A percentile compares a stretch with the other conserved stretches of the same genome.
Evolutionary conservation across 805 yeast species (phyloP).

Genomic region (Pichia gijzeniarum): DNA sequence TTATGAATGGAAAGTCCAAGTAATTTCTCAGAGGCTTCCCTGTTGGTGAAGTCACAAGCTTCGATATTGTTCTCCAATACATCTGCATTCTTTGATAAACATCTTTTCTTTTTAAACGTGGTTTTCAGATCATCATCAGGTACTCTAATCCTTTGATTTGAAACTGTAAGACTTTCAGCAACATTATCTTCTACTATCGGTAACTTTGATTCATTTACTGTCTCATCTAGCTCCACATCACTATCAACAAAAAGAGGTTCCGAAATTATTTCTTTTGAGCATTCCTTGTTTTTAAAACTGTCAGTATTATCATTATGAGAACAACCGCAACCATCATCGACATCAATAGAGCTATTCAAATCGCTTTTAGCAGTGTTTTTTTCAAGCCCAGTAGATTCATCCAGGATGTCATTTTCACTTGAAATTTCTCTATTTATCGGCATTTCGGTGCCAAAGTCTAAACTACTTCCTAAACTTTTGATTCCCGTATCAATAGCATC

Average conservation of each 20-base stretch:
- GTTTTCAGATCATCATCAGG: not conserved
- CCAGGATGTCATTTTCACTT: not conserved
- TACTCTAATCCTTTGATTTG: slow-evolving; percentile 1
- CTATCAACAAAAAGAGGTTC: not conserved
- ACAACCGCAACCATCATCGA: not conserved
- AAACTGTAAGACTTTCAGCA: not conserved
- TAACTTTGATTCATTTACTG: not conserved
- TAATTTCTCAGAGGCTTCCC: slow-evolving; percentile 48
- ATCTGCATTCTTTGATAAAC: not conserved
- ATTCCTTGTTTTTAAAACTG: not conserved
- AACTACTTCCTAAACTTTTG: not conserved
- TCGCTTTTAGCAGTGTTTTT: slow-evolving; percentile 1
- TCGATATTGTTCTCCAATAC: not conserved
- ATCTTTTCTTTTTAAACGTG: not conserved
- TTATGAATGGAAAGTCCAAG: slow-evolving; percentile 61
- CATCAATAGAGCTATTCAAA: not conserved
- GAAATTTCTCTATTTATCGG: too few relatives aligned
- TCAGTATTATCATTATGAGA: not conserved
- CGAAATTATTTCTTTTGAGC: too few relatives aligned
- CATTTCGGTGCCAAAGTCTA: too few relatives aligned
- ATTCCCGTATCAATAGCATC: not conserved
- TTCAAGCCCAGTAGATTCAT: slow-evolving; percentile 1
- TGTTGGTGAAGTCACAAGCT: slow-evolving; percentile 40
- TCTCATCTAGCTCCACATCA: not conserved
- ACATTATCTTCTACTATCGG: not conserved